These are phyloP conservation scores for Trichomonas gallinae DNA, from an alignment of 208 protist genomes.

Conservation along the genomic window DNA sequence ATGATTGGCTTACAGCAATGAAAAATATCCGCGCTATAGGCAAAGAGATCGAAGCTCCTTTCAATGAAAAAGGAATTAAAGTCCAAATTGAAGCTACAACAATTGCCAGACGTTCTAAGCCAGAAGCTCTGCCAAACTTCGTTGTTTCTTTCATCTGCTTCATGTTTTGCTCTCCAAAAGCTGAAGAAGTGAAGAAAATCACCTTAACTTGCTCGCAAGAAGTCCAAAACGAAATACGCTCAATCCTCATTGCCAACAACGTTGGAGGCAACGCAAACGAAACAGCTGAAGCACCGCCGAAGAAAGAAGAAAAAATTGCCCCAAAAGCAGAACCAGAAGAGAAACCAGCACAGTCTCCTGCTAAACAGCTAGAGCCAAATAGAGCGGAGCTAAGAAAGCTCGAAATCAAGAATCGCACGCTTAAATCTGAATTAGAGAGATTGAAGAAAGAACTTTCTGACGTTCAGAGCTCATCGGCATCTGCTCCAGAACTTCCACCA, in stretches of 20 bases:
- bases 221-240: background rate
- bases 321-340: background rate
- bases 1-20: background rate
- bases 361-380: background rate
- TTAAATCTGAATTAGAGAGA: background rate
- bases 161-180: background rate
- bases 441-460: background rate
- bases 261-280: background rate
- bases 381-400: background rate
- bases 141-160: background rate
- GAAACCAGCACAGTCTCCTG: background rate
- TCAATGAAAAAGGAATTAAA: background rate
- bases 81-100: background rate
- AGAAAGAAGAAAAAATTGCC: background rate
- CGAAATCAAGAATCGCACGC: background rate
- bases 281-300: no score
- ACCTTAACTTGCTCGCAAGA: background rate
- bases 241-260: background rate
- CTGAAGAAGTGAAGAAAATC: background rate
- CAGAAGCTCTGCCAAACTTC: background rate
- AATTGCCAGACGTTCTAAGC: background rate
- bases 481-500: background rate
- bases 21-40: background rate
- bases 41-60: background rate
- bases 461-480: background rate